phyloP scores from a whole-genome alignment of 805 yeast genomes.

The Candida schatavii region DNA sequence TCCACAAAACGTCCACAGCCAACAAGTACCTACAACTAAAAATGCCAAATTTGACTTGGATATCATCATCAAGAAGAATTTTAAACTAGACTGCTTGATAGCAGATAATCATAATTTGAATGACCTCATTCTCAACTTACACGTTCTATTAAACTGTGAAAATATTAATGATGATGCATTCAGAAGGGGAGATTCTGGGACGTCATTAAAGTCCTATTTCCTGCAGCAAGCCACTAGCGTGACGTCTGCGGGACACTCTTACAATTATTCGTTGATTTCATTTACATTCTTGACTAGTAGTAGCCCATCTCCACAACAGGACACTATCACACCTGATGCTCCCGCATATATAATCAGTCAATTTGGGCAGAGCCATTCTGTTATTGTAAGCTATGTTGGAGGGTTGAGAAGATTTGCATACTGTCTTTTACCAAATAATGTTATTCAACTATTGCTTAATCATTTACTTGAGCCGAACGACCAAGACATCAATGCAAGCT shows the following conservation, averaged over 20 bases:
- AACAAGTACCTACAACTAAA: slow-evolving; percentile 2
- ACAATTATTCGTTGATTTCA: slow-evolving; percentile 14
- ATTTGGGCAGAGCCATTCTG: slow-evolving; percentile 22
- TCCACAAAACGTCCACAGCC: background rate
- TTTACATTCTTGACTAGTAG: slow-evolving; percentile 22
- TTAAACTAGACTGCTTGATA: slow-evolving; percentile 27
- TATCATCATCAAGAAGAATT: slow-evolving; percentile 35
- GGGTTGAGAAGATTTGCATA: slow-evolving; percentile 40
- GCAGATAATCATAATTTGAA: slow-evolving; percentile 33
- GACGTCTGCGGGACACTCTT: slow-evolving; percentile 1
- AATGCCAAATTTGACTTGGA: slow-evolving; percentile 30
- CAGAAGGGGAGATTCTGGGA: slow-evolving; percentile 1
- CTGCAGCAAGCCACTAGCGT: background rate
- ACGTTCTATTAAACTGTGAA: slow-evolving; percentile 31
- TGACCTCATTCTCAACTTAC: slow-evolving; percentile 33
- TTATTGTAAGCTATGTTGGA: slow-evolving; percentile 35
- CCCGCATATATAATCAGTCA: slow-evolving; percentile 34
- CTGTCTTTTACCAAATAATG: slow-evolving; percentile 34
- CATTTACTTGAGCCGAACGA: slow-evolving; percentile 18
- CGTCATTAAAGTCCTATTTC: slow-evolving; percentile 2
- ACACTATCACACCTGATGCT: slow-evolving; percentile 9
- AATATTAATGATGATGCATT: slow-evolving; percentile 10
- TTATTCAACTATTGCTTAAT: slow-evolving; percentile 19
- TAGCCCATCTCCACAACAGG: background rate
- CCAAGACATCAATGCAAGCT: slow-evolving; percentile 8